Percentiles rank a stretch among this genome's conserved stretches.
phyloP scores from a whole-genome alignment of 345 rosid genomes.

The Eucalyptus regnans region DNA sequence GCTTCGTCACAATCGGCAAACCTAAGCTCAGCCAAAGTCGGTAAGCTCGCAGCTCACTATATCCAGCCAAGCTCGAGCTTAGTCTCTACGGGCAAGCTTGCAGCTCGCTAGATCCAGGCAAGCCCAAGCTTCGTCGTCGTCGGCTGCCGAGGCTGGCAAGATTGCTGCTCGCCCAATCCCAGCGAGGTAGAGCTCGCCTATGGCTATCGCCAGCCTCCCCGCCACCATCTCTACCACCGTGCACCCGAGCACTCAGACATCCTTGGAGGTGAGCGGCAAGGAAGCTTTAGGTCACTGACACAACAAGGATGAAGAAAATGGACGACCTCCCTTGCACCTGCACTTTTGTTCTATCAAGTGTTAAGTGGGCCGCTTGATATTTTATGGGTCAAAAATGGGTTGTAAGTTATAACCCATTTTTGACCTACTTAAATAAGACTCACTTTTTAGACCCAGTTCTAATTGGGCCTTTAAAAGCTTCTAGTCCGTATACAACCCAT shows the following conservation, averaged over 20 bases:
- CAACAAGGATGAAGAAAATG: too few species aligned
- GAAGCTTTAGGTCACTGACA: too few species aligned
- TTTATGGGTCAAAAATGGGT: too few species aligned
- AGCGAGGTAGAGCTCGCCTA: background rate
- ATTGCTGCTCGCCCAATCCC: accelerated
- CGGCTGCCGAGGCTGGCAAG: accelerated
- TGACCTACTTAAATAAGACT: accelerated
- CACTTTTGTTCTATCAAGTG: too few species aligned
- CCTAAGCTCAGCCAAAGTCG: accelerated
- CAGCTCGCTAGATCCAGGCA: background rate
- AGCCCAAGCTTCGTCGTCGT: accelerated
- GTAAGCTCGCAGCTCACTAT: too few species aligned
- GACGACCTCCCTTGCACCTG: too few species aligned
- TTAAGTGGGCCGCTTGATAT: too few species aligned
- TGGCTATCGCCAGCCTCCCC: background rate
- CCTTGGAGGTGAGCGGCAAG: background rate
- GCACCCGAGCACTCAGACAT: background rate
- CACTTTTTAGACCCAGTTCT: too few species aligned
- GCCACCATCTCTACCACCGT: background rate
- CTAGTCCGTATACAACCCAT: too few species aligned
- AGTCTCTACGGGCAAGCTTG: background rate
- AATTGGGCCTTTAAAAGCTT: too few species aligned
- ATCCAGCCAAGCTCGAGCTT: background rate
- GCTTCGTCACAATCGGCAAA: accelerated
- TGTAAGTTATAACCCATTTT: too few species aligned